Conservation (phyloP, 2,329 filamentous ascomycete genomes). For the Alternaria burnsii region DNA sequence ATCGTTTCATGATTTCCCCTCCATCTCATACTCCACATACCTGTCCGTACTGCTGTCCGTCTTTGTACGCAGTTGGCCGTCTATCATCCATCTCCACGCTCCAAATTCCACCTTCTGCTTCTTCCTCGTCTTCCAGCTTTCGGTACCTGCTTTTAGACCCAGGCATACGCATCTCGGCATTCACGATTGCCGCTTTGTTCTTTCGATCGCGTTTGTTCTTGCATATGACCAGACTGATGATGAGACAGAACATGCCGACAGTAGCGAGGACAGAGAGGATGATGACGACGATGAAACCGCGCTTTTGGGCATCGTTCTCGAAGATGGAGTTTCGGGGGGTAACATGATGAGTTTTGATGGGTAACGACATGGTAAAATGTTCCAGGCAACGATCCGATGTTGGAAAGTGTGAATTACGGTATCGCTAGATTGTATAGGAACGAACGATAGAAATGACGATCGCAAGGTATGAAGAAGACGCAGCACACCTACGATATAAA, state of each 20-base stretch:
- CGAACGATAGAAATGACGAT: neutral
- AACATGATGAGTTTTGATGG: too few species aligned
- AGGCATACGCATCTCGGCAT: slow-evolving; percentile 4
- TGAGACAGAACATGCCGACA: slow-evolving; percentile 12
- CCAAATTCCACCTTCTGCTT: slow-evolving; percentile 6
- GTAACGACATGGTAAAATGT: neutral
- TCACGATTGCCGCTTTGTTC: slow-evolving; percentile 6
- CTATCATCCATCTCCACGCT: slow-evolving; percentile 15
- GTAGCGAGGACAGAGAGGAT: slow-evolving; percentile 8
- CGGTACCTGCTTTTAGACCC: slow-evolving; percentile 7
- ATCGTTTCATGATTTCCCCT: neutral
- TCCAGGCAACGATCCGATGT: neutral
- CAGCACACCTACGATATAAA: neutral
- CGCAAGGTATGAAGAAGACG: neutral
- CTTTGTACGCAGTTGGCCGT: slow-evolving; percentile 3
- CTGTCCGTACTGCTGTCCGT: neutral
- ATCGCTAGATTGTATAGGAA: neutral
- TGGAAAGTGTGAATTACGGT: neutral
- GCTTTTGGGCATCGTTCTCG: neutral
- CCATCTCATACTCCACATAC: neutral
- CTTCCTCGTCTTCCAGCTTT: slow-evolving; percentile 11
- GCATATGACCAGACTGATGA: slow-evolving; percentile 5
- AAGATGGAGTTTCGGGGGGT: slow-evolving; percentile 6
- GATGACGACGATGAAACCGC: slow-evolving; percentile 14
- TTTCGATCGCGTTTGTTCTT: slow-evolving; percentile 11